phyloP scores from a whole-genome alignment of 2,329 filamentous ascomycete species.

The Hymenoscyphus linearis region DNA sequence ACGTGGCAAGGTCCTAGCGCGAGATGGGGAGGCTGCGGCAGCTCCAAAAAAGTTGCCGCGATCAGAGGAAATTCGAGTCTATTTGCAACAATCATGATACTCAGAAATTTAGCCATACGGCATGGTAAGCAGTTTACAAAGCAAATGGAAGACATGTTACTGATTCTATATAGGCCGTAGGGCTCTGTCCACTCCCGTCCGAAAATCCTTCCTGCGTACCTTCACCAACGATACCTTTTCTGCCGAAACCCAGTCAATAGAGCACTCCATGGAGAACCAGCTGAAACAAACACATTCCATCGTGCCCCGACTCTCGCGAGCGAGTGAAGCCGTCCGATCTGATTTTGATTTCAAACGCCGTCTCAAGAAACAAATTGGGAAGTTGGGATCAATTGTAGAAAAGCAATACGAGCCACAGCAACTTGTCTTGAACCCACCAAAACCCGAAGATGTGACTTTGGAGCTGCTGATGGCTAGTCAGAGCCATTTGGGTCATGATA shows the following conservation, averaged over 20 bases:
- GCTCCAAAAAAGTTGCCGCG: conserved; percentile 26
- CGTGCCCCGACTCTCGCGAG: conserved; percentile 22
- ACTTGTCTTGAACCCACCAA: conserved; percentile 67
- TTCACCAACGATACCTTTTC: conserved; percentile 31
- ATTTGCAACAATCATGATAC: conserved; percentile 44
- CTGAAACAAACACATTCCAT: conserved; percentile 19
- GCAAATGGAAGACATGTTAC: not conserved
- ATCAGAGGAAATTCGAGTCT: conserved; percentile 12
- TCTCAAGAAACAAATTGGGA: conserved; percentile 42
- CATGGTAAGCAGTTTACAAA: conserved; percentile 40
- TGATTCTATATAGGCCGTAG: conserved; percentile 43
- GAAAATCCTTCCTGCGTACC: conserved; percentile 35
- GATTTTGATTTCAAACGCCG: conserved; percentile 22
- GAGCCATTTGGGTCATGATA: conserved; percentile 85
- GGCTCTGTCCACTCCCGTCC: conserved; percentile 43
- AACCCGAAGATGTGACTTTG: conserved; percentile 75
- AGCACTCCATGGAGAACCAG: conserved; percentile 17
- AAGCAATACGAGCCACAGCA: conserved; percentile 60
- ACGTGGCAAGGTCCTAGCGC: conserved; percentile 9
- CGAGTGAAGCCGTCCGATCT: conserved; percentile 12
- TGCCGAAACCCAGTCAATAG: conserved; percentile 15
- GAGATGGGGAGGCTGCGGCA: conserved; percentile 8
- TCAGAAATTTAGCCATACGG: conserved; percentile 49
- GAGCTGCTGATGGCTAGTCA: conserved; percentile 86
- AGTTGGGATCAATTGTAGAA: conserved; percentile 44